Evolutionary conservation across 2,329 filamentous ascomycete species (phyloP).

Genomic region (Pseudogymnoascus sp.): DNA sequence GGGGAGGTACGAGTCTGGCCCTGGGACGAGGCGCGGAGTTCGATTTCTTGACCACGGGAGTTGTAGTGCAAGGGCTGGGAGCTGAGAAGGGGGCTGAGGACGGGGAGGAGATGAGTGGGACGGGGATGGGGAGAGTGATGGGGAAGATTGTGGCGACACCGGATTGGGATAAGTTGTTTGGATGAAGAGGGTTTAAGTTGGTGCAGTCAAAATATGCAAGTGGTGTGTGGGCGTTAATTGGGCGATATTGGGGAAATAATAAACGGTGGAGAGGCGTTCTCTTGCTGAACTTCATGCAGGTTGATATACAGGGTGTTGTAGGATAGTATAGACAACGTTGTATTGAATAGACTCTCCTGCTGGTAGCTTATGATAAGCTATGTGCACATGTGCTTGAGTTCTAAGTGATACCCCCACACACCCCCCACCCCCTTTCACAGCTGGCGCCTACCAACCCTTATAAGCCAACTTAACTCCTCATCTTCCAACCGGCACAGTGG

Average conservation of each 20-base stretch:
- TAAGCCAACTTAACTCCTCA: background rate
- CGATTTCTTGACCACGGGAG: slow-evolving; percentile 49
- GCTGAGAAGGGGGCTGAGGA: slow-evolving; percentile 25
- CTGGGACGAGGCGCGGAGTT: slow-evolving; percentile 44
- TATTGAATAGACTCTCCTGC: background rate
- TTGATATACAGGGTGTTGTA: slow-evolving; percentile 1
- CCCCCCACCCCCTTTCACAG: background rate
- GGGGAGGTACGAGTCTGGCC: slow-evolving; percentile 49
- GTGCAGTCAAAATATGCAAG: background rate
- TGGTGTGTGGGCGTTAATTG: background rate
- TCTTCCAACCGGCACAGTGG: background rate
- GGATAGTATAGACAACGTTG: slow-evolving; percentile 5
- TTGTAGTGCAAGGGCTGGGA: slow-evolving; percentile 47
- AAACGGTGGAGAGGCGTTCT: slow-evolving; percentile 2
- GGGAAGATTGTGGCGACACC: slow-evolving; percentile 53
- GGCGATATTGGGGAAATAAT: background rate
- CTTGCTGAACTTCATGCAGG: slow-evolving; percentile 1
- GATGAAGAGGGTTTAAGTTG: background rate
- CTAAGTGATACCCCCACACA: background rate
- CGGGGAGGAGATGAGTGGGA: slow-evolving; percentile 31
- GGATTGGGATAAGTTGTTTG: slow-evolving; percentile 40
- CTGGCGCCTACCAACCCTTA: background rate
- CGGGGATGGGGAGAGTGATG: slow-evolving; percentile 55
- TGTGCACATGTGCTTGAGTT: background rate
- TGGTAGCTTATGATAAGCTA: background rate